These are phyloP conservation scores for Yamadazyma pseudoaaseri DNA, from an alignment of 1,139 yeast species.

Conservation along the genomic window DNA sequence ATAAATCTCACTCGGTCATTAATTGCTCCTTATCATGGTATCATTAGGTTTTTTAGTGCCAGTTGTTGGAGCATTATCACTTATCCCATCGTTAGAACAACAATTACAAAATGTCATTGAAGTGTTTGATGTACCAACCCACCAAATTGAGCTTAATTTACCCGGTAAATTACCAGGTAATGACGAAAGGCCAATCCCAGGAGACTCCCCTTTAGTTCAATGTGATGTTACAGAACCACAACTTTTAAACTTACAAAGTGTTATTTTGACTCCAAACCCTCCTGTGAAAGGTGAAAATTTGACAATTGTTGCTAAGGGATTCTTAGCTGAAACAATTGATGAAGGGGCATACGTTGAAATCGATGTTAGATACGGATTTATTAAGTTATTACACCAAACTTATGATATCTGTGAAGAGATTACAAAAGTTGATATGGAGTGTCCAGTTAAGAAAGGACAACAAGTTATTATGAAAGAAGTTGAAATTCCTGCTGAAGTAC, in stretches of 20 bases:
- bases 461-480: slow-evolving; percentile 68
- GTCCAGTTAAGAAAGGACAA: slow-evolving; percentile 75
- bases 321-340: slow-evolving; percentile 50
- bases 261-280: slow-evolving; percentile 78
- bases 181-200: slow-evolving; percentile 74
- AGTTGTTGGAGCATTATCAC: slow-evolving; percentile 17
- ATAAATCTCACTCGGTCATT: not conserved
- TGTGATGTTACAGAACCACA: slow-evolving; percentile 72
- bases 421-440: slow-evolving; percentile 73
- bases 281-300: slow-evolving; percentile 79
- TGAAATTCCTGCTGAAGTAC: slow-evolving; percentile 88
- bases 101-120: slow-evolving; percentile 19
- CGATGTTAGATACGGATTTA: slow-evolving; percentile 89
- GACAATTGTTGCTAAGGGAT: slow-evolving; percentile 75
- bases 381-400: slow-evolving; percentile 79
- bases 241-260: slow-evolving; percentile 56
- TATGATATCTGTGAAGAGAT: slow-evolving; percentile 89
- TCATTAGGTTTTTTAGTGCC: too few species aligned
- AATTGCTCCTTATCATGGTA: not conserved
- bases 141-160: slow-evolving; percentile 8
- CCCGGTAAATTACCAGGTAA: slow-evolving; percentile 18
- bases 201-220: slow-evolving; percentile 77
- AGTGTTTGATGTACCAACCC: slow-evolving; percentile 17
- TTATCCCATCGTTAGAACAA: slow-evolving; percentile 20
- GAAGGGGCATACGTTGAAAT: slow-evolving; percentile 93